phyloP scores from a whole-genome alignment of 495 filamentous ascomycete genomes.

The Bryoglossum gracile region DNA sequence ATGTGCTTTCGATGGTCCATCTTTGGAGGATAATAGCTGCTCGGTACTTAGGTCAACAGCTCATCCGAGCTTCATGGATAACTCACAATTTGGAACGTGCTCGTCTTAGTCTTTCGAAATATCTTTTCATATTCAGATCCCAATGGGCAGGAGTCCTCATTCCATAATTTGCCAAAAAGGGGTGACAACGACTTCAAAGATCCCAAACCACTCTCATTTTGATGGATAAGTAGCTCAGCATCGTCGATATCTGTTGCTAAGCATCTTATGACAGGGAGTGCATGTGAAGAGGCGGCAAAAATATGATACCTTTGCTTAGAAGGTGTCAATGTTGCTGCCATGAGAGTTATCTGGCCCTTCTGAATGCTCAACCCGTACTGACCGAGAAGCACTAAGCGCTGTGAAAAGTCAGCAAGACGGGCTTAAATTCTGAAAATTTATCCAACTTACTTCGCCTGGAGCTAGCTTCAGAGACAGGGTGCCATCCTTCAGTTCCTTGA shows the following conservation, averaged over 20 bases:
- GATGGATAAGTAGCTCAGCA: slow-evolving; percentile 43
- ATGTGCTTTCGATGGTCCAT: slow-evolving; percentile 35
- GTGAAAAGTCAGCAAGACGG: too few relatives aligned
- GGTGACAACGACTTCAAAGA: slow-evolving; percentile 57
- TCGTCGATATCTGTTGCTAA: slow-evolving; percentile 38
- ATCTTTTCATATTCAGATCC: slow-evolving; percentile 4
- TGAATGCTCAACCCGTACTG: slow-evolving; percentile 66
- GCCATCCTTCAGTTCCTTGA: slow-evolving; percentile 32
- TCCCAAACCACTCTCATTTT: slow-evolving; percentile 46
- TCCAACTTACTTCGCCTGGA: slow-evolving; percentile 41
- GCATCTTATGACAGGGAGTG: slow-evolving; percentile 63
- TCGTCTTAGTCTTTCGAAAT: slow-evolving; percentile 1
- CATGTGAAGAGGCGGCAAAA: slow-evolving; percentile 69
- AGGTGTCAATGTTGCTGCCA: slow-evolving; percentile 56
- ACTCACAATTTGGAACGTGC: slow-evolving; percentile 18
- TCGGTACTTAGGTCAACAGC: not conserved
- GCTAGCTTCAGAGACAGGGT: slow-evolving; percentile 29
- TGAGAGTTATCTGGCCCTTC: slow-evolving; percentile 55
- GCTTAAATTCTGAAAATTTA: not conserved
- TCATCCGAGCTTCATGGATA: too few relatives aligned
- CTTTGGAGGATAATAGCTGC: slow-evolving; percentile 41
- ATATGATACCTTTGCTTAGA: slow-evolving; percentile 49
- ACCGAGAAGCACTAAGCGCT: slow-evolving; percentile 64
- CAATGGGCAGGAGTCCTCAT: slow-evolving; percentile 36
- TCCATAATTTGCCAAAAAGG: slow-evolving; percentile 69